Evolutionary conservation across 1,284 basidiomycete genomes (phyloP), one percentile per base, ranked within the genome.

Genomic region (Ceratobasidium sp.): DNA sequence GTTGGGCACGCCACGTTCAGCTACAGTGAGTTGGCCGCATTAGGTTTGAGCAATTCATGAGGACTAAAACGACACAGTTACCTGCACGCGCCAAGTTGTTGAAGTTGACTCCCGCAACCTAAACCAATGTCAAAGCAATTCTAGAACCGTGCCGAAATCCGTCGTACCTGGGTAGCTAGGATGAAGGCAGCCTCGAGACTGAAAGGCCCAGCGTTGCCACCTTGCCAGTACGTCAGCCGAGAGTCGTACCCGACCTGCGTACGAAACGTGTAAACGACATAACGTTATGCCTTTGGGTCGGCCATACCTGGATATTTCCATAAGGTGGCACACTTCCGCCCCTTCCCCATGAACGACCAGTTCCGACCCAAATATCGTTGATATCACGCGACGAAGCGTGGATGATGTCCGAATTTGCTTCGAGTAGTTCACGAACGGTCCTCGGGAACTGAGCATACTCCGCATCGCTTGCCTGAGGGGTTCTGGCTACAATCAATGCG

Each of bases 111-210:
- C 12, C 50, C 3, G 12, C 25, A 25, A 53, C 27, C 27, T 31
- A 31, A 8, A 29, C 29, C 12, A 3, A 3, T 13, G 2, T 1
- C n/a, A n/a, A n/a, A n/a, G n/a, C n/a, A n/a, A n/a, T 31, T 15
- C 7, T 15, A 31, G 27, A 53, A 31, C n/a, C n/a, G n/a, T n/a
- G n/a, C n/a, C n/a, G 13, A 8, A 13, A 6, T 25, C 29, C 12
- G 29, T 31, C 50, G 29, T 25, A 53, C 50, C 50, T 53, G 50
- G 17, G 50, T 53, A 27, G 50, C 50, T 32, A 53, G 29, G 27
- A 53, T 2, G 20, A 53, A 53, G 5, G 50, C 50, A 31, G 50
- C 50, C 29, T 53, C 50, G 50, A 53, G 25, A 53, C 50, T 53
- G 27, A 53, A 53, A 2, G 50, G 50, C 10, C 50, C 50, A n/a